These are phyloP conservation scores for Alternaria infectoria DNA, from an alignment of 2,329 filamentous ascomycete species.

Conservation along the genomic window DNA sequence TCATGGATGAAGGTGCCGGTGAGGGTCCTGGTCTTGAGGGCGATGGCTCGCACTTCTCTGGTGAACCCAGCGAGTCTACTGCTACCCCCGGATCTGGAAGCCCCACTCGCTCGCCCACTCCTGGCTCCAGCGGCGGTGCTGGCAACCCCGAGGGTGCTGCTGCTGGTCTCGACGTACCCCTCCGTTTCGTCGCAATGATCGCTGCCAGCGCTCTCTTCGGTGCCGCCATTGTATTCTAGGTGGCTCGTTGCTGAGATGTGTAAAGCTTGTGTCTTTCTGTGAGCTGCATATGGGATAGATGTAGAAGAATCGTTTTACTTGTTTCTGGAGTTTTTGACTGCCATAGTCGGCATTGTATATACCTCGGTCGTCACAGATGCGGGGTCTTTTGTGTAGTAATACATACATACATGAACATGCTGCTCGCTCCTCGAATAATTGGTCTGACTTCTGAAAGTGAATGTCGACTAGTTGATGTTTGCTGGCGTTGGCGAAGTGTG, in stretches of 20 bases:
- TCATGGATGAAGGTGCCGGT: slow-evolving; percentile 64
- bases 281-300: slow-evolving; percentile 5
- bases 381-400: slow-evolving; percentile 15
- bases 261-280: background rate
- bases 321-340: slow-evolving; percentile 4
- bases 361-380: slow-evolving; percentile 12
- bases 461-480: background rate
- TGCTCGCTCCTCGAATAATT: background rate
- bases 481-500: background rate
- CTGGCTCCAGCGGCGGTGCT: slow-evolving; percentile 11
- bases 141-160: slow-evolving; percentile 23
- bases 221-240: slow-evolving; percentile 39
- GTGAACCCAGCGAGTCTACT: slow-evolving; percentile 34
- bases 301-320: slow-evolving; percentile 9
- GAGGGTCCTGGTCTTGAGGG: slow-evolving; percentile 62
- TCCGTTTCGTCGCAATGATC: slow-evolving; percentile 39
- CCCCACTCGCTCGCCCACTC: slow-evolving; percentile 30
- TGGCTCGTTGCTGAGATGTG: slow-evolving; percentile 1
- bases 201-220: slow-evolving; percentile 42
- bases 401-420: slow-evolving; percentile 4
- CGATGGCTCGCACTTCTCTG: slow-evolving; percentile 47
- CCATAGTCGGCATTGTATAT: slow-evolving; percentile 8
- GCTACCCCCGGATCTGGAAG: slow-evolving; percentile 38
- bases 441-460: background rate
- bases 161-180: slow-evolving; percentile 31